Evolutionary conservation across 257 asterid species (phyloP), one percentile per base, ranked within the genome.

Genomic region (Jacaranda copaia): DNA sequence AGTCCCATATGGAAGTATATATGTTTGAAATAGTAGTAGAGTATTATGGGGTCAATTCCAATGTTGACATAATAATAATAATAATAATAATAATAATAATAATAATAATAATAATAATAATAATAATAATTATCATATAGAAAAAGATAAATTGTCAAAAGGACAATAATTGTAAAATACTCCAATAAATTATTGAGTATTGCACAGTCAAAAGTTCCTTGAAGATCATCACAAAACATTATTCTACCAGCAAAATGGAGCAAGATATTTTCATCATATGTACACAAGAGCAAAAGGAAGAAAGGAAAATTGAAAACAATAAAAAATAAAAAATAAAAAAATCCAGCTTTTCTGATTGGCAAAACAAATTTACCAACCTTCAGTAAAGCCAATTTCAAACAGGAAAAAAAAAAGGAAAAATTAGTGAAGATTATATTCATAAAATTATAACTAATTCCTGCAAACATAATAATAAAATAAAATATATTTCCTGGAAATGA

Each of bases 361-460:
- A 49, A 65, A 65, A 46, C 15, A 45, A 19, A 45, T 45, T 57
- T 48, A 74, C 45, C 57, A 52, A 64, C 45, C 55, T 45, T 16
- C 14, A 63, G 8, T 55, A 72, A 18, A 58, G 13, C 20, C 45
- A 76, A 40, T 10, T 36, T 32, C 8, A n/a, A n/a, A n/a, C n/a
- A n/a, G n/a, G n/a, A n/a, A 57, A 19, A 57, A 63, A 35, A 59
- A 36, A 20, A 59, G 11, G 3, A 4, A 1, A 68, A 19, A 48
- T 14, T 3, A 11, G 8, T 8, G 32, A 35, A 6, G 14, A 66
- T 15, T 60, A 49, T 7, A 46, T 36, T 70, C 4, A n/a, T 16
- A 6, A 13, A 10, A 16, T 12, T 25, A 42, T 42, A 6, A 1
- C 46, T 42, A 42, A 8, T 25, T 25, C 32, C 32, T 25, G 32